Conservation (phyloP, 2,329 filamentous ascomycete species). For the Teratosphaeria gauchensis region DNA sequence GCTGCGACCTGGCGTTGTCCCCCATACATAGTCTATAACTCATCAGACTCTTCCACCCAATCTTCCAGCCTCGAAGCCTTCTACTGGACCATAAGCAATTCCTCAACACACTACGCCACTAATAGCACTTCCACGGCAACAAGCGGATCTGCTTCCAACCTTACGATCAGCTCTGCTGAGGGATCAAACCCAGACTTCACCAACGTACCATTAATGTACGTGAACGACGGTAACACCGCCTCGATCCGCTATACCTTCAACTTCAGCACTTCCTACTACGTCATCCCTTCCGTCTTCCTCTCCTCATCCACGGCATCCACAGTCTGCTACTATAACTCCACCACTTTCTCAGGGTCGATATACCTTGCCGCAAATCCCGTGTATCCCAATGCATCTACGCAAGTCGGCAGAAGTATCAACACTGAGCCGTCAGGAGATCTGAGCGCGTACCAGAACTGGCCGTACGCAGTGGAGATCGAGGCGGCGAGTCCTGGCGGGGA, state of each 20-base stretch:
- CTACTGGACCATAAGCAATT: constrained; percentile 49
- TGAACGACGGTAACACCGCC: constrained; percentile 35
- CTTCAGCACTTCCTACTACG: constrained; percentile 43
- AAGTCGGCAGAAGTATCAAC: not conserved
- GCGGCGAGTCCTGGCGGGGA: constrained; percentile 41
- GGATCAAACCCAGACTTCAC: constrained; percentile 50
- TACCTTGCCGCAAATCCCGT: constrained; percentile 32
- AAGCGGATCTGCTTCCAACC: constrained; percentile 26
- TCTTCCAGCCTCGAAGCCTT: constrained; percentile 42
- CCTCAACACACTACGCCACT: constrained; percentile 29
- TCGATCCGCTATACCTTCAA: constrained; percentile 52
- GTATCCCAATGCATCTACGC: constrained; percentile 6
- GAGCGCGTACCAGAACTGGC: constrained; percentile 40
- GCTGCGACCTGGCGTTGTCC: constrained; percentile 53
- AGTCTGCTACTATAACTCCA: constrained; percentile 50
- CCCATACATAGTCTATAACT: constrained; percentile 44
- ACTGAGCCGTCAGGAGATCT: constrained; percentile 5
- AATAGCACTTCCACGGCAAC: constrained; percentile 51
- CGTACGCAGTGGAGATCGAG: constrained; percentile 47
- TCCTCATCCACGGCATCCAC: constrained; percentile 37
- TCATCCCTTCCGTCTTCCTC: constrained; percentile 40
- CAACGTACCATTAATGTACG: constrained; percentile 41
- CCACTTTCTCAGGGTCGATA: constrained; percentile 46
- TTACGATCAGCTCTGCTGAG: constrained; percentile 40
- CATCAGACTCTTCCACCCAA: constrained; percentile 13